Base-by-base conservation (phyloP, 805 yeast species). In the Cyberlindnera xylosilytica region DNA sequence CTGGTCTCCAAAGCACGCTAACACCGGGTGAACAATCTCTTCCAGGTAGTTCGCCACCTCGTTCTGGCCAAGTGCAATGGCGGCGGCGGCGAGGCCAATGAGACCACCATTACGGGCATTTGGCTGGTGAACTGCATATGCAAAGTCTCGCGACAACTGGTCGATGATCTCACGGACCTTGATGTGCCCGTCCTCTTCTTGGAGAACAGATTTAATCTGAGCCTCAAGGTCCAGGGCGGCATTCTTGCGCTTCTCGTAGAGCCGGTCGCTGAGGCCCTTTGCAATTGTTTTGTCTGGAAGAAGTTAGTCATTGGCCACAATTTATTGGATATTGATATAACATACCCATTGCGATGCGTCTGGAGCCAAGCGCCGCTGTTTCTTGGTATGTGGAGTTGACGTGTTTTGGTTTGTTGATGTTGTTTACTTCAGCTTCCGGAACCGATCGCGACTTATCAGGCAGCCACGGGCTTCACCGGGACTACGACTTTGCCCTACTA, bases 1-100 rank as follows among this genome's bases (percentile, higher is more conserved):
- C 46, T 93, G 96, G 58, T 93, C 99, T 38, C 95, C 91, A 62
- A 93, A 93, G 45, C 97, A 91, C 0, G 97, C 91, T 53, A 93
- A 70, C 12, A 93, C 96, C 0, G 99, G 97, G 47, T 87, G 93
- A 49, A 93, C 79, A 44, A 93, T 89, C 40, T 81, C 86, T 45
- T 87, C 93, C 37, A 93, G 64, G 56, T 87, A 91, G 43, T 70
- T 69, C 0, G 96, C 93, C 27, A 93, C 87, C 36, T 90, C 91
- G 52, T 78, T 79, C 31, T 72, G 74, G 2, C 98, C 97, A 23
- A 93, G 65, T 0, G 98, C 98, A 42, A 93, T 90, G 0, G 97
- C 89, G 4, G 89, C 93, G 11, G 97, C 96, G 5, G 98, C 99
- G 16, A 93, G 68, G 0, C 98, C 98, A 51, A 95, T 91, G 32